Conservation (phyloP, 192 early-diverging fungal species). For the Podila epicladia region DNA sequence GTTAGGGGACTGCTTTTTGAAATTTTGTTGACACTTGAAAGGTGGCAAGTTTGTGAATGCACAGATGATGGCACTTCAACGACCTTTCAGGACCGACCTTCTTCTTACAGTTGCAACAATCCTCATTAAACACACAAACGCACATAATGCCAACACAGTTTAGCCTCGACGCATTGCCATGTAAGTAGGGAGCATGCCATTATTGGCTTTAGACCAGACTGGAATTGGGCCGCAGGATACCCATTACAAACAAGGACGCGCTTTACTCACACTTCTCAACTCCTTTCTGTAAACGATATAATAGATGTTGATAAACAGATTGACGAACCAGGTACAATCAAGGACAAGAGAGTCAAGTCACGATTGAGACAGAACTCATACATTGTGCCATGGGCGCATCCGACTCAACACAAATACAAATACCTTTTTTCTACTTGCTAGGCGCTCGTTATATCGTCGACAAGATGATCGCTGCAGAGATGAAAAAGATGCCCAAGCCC, state of each 20-base stretch:
- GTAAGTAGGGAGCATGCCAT: constrained; percentile 23
- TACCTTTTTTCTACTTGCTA: constrained; percentile 7
- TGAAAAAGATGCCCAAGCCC: constrained; percentile 57
- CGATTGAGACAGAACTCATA: neutral
- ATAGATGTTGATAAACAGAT: constrained; percentile 63
- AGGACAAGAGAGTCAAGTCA: no score
- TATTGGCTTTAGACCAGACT: neutral
- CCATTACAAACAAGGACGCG: no score
- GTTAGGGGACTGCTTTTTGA: neutral
- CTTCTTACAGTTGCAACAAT: neutral
- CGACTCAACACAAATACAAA: neutral
- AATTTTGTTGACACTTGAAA: constrained; percentile 6
- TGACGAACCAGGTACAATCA: constrained; percentile 53
- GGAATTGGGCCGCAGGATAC: no score
- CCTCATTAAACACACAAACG: neutral
- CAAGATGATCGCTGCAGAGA: constrained; percentile 63
- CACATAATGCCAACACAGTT: constrained; percentile 33
- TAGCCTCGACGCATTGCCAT: constrained; percentile 58
- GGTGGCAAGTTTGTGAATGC: neutral
- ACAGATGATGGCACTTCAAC: no score
- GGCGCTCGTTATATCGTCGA: constrained; percentile 60
- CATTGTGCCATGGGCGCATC: neutral
- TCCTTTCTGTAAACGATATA: neutral
- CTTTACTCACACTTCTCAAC: neutral
- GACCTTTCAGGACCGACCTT: no score